Base-by-base conservation (phyloP, 2,329 filamentous ascomycete genomes). In the Talaromyces atroroseus region DNA sequence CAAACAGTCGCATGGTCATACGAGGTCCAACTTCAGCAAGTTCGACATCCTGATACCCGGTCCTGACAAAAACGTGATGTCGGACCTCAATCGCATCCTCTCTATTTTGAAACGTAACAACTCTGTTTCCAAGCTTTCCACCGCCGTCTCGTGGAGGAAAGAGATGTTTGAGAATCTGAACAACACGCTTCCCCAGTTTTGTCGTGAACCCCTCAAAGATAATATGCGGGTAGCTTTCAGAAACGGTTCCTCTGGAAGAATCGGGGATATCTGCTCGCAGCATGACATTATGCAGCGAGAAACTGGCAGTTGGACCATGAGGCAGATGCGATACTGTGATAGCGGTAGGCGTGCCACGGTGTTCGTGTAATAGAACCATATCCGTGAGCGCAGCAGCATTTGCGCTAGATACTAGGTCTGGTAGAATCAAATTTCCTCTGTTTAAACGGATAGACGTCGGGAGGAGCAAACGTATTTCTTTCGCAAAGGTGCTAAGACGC, bases 1-100 rank as follows among this genome's bases (percentile, higher is more conserved):
- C 90, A 68, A 97, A 99, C 53, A 91, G 78, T 63, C 90, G 82
- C 90, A 97, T 94, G n/a, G 91, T 96, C 90, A 97, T 96, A 57
- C 94, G 82, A 1, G 94, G 94, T 0, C 92, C 91, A 51, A 95
- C 90, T 71, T 96, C 91, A 14, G 89, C 87, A 64, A 96, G 75
- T 72, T 95, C 91, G 2, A 97, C 90, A 58, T 87, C 89, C 68
- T 95, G 86, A 68, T 92, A 94, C 0, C 89, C 88, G 0, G 94
- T 97, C 70, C 89, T 87, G 18, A 99, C 92, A 68, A 96, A 99
- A 2, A 99, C 92, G 70, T 91, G 88, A 71, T 95, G 90, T 3
- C 94, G 83, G 47, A 99, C 88, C 74, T 99, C 92, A 52, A 97
- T 95, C 59, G 78, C 83, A 63, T 87, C 84, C 62, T 96, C 91